Base-by-base conservation (phyloP, 2,329 filamentous ascomycete species). In the Boeremia lycopersici region DNA sequence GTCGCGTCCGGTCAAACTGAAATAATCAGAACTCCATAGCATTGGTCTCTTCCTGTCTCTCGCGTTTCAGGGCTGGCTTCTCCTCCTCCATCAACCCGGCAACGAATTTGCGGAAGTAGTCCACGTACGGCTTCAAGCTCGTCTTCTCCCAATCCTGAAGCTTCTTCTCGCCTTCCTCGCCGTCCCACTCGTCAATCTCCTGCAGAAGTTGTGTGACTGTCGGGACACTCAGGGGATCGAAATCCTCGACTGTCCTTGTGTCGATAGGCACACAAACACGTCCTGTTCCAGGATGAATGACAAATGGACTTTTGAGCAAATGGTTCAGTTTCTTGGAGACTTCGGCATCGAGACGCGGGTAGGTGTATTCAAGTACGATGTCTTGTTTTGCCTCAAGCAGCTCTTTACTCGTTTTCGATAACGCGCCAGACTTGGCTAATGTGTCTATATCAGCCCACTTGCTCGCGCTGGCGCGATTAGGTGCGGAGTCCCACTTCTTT, bases 241-340 rank as follows among this genome's bases (percentile, higher is more conserved):
- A 99, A 3, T 87, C 83, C 43, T 95, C 91, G 0, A 93, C 83
- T 5, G 78, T 81, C 31, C 79, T 78, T 1, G 86, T 84, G 72
- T 98, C 90, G 67, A 99, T 98, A 2, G 95, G 95, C 46, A 99
- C 95, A 78, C 95, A 99, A 6, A 99, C 91, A 49, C 93, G 81
- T 0, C 95, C 93, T 0, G 95, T 99, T 15, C 92, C 92, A 0
- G 95, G 95, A 73, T 99, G 95, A 33, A 99, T 88, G 57, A 97
- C 93, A 70, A 99, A 99, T 0, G 95, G 95, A 59, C 89, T 93
- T 75, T 99, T 99, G 65, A 99, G 87, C 82, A 99, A 86, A 83
- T 99, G 95, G 79, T 97, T 98, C 53, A 96, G 86, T 74, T 97
- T 96, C 81, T 98, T 98, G 71, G 90, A 95, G 72, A 99, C 95